phyloP scores from a whole-genome alignment of 306 rosid genomes.

The Rosa lucieae region DNA sequence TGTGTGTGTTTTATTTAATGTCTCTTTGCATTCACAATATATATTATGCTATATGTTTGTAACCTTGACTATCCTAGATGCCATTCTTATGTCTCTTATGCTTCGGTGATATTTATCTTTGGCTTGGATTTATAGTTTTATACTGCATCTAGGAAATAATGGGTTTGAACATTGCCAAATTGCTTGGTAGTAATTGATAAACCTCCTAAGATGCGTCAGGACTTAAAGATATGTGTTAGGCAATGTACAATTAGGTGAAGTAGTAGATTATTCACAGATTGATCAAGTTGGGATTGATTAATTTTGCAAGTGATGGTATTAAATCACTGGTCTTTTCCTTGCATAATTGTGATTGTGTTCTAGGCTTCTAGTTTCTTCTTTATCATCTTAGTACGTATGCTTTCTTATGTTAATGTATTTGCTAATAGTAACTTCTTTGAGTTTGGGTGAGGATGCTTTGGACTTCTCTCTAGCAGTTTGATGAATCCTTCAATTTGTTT shows the following conservation, averaged over 20 bases:
- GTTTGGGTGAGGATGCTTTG: background rate
- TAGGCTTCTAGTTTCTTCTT: background rate
- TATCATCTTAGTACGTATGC: background rate
- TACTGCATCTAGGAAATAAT: background rate
- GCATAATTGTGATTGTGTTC: background rate
- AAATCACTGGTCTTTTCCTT: background rate
- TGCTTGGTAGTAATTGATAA: background rate
- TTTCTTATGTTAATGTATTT: background rate
- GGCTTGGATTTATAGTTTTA: background rate
- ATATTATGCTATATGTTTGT: constrained; percentile 10
- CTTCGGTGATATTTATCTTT: background rate
- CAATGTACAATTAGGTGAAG: background rate
- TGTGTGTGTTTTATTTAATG: background rate
- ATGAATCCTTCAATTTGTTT: constrained; percentile 8
- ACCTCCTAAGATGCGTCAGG: background rate
- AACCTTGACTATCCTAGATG: background rate
- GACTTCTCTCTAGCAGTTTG: background rate
- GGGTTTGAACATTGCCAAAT: background rate
- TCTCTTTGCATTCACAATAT: constrained; percentile 7
- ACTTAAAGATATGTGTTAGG: background rate
- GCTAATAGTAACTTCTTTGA: background rate
- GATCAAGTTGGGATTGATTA: background rate
- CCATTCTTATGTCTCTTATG: background rate
- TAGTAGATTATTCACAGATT: background rate
- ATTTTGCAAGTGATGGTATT: background rate